Base-by-base conservation (phyloP, 495 filamentous ascomycete genomes). In the Xeromyces bisporus region DNA sequence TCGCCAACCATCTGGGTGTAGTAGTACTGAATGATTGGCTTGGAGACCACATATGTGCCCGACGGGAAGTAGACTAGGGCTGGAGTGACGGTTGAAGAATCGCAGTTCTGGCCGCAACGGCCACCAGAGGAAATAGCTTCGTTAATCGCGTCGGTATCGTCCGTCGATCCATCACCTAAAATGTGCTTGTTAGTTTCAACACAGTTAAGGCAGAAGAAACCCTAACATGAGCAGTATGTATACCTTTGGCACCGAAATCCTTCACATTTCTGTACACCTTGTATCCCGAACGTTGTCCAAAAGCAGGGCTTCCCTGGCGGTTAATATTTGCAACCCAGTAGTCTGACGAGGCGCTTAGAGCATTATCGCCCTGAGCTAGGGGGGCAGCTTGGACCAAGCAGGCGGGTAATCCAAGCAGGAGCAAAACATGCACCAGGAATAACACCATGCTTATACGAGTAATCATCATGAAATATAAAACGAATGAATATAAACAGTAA, bases 311-410 rank as follows among this genome's bases (percentile, higher is more conserved):
- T 18, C 82, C 84, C 38, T 83, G 72, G 11, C 77, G 77, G 27
- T 73, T 48, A 44, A 92, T 78, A 37, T 56, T 61, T 23, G 67
- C 65, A 29, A 91, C 55, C 87, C 87, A 96, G 56, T 77, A 91
- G 34, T 37, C 36, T 11, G 61, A 63, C 1, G 40, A 34, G 9
- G 53, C 31, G 4, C 31, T 13, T 6, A 16, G 28, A 16, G 36
- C 40, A 21, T 47, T 28, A 10, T 24, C 21, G 1, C 39, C 36
- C 1, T 50, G 40, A 5, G 47, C 37, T 14, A 57, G 25, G 2
- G 63, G 66, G 10, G 55, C 43, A 13, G 66, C 64, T 39, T 39
- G 49, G 30, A 60, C 59, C 26, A 58, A 43, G 35, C 51, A 51
- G 26, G 47, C 44, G 5, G 57, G 48, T 10, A 53, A 40, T 23